phyloP scores from a whole-genome alignment of 306 rosid genomes.

The Sindora glabra region DNA sequence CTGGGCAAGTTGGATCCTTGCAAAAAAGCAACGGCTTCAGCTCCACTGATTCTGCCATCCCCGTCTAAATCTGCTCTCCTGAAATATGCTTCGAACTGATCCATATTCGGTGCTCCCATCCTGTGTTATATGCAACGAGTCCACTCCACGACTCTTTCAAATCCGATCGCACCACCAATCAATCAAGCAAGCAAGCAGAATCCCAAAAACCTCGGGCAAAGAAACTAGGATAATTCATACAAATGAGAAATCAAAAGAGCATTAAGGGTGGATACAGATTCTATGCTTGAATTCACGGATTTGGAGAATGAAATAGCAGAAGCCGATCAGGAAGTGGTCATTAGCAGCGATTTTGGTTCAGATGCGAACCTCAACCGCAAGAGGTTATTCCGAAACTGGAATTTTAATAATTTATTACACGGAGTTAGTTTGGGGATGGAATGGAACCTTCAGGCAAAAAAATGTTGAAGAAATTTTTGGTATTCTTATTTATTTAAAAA shows the following conservation, averaged over 20 bases:
- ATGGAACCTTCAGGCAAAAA: too few relatives aligned
- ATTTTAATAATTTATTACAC: neutral
- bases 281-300: conserved; percentile 7
- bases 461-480: too few relatives aligned
- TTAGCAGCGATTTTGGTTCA: conserved; percentile 19
- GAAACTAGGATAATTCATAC: conserved; percentile 11
- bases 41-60: conserved; percentile 91
- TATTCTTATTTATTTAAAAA: too few relatives aligned
- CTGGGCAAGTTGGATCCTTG: conserved; percentile 78
- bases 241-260: neutral
- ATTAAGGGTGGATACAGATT: neutral
- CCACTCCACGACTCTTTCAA: neutral
- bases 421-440: neutral
- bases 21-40: conserved; percentile 83
- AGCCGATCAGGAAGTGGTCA: neutral
- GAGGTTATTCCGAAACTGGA: conserved; percentile 1
- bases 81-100: conserved; percentile 77
- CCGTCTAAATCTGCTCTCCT: conserved; percentile 93
- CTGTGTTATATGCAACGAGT: neutral
- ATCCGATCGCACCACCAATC: conserved; percentile 11
- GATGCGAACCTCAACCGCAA: conserved; percentile 21
- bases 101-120: conserved; percentile 53
- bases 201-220: neutral
- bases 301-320: neutral
- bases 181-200: too few relatives aligned